Evolutionary conservation across 371 early-diverging fungal genomes (phyloP).

Genomic region (Sanchytrium tribonematis): DNA sequence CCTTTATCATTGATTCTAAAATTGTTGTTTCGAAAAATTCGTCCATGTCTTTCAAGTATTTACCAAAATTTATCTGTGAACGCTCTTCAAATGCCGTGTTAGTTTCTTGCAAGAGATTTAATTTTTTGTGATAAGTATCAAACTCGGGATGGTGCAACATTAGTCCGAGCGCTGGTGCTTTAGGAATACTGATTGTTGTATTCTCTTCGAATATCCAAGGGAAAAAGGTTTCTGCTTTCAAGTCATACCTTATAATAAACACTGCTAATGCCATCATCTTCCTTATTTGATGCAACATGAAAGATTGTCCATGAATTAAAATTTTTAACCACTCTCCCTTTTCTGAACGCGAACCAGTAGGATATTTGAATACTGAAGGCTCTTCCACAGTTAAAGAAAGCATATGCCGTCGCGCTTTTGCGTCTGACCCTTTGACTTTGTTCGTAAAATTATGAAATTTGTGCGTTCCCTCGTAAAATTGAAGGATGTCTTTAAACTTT

Average conservation of each 20-base stretch:
- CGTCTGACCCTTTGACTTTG: constrained; percentile 36
- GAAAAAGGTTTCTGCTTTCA: constrained; percentile 4
- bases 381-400: constrained; percentile 12
- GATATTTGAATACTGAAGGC: constrained; percentile 1
- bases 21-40: neutral
- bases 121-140: constrained; percentile 6
- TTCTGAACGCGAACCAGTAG: constrained; percentile 28
- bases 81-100: neutral
- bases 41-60: neutral
- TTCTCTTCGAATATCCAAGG: constrained; percentile 2
- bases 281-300: constrained; percentile 93
- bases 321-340: constrained; percentile 75
- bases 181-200: constrained; percentile 69
- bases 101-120: neutral
- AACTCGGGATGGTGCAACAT: constrained; percentile 43
- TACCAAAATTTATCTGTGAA: neutral
- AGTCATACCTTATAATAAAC: neutral
- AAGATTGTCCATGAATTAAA: constrained; percentile 84
- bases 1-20: neutral
- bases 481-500: constrained; percentile 33
- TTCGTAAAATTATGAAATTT: constrained; percentile 92
- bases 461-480: constrained; percentile 56
- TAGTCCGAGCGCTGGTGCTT: constrained; percentile 87
- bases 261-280: constrained; percentile 70
- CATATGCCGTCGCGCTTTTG: constrained; percentile 45